Evolutionary conservation across 2,329 filamentous ascomycete species (phyloP), one percentile per base, ranked within the genome.

Genomic region (Beauveria asiatica): DNA sequence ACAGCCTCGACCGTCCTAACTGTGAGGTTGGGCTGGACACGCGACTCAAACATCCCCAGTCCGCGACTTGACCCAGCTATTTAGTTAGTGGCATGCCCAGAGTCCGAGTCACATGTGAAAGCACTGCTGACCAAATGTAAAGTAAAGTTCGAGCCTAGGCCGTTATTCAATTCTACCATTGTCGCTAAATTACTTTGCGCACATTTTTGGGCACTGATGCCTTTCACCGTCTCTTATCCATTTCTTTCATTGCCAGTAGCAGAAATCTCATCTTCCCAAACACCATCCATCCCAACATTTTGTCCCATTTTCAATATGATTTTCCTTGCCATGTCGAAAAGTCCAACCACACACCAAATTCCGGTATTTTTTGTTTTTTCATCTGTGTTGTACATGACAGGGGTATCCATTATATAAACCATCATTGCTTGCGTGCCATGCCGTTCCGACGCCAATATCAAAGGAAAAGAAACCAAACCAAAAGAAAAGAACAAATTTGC

Each of bases 371-470:
- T 42, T 51, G 27, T 46, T 17, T 42, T 51, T 39, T 11, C 19
- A 19, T 52, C 45, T 17, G 33, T 48, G 30, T 50, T 58, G 23
- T 60, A 48, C 51, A 49, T 48, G 50, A 55, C 51, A 50, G 41
- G 42, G 59, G 56, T 58, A 58, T 58, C 46, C 46, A 5, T 50
- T 58, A 42, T 39, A 23, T 42, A 53, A 52, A 50, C 23, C 45
- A 58, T 16, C 46, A 42, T 33, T 58, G 46, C 50, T 54, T 42
- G 41, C 41, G 17, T 37, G 49, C 49, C 41, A 54, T 52, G 57
- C 57, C 49, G 3, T 37, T 48, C 33, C 27, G 17, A 53, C 49
- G 57, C 57, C 57, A 19, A 50, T 19, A 49, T n/a, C n/a, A 44
- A 44, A 16, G 33, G 11, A 51, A 13, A 39, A 44, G 11, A 37